Base-by-base conservation (phyloP, 2,329 filamentous ascomycete genomes). In the Thelonectria blattea region DNA sequence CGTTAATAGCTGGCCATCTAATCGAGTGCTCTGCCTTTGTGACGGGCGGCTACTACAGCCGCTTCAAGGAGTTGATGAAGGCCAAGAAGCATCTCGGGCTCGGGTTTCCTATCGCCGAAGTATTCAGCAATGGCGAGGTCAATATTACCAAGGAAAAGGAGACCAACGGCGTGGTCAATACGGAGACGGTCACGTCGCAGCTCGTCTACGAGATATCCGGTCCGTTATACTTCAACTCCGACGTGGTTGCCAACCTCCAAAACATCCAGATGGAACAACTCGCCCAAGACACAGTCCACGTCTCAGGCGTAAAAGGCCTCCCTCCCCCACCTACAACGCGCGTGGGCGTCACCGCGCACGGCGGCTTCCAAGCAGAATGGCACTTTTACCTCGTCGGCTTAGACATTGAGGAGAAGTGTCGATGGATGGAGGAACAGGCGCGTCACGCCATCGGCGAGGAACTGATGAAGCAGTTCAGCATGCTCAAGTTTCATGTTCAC, bases 41-140 rank as follows among this genome's bases (percentile, higher is more conserved):
- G 7, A 63, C 63, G 3, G 60, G 63, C 2, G 60, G 57, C 11
- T 52, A 65, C n/a, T 63, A 60, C 12, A 56, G 52, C n/a, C 49
- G 63, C 3, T 63, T 65, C 43, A 65, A 56, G 32, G 53, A 41
- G 8, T 32, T 61, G 1, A 50, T 54, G 45, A 56, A 60, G 15
- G 54, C 58, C 0, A 61, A 58, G 42, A 61, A 59, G 39, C 58
- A 64, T 24, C 54, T 61, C 11, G 78, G 80, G 47, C 74, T 81
- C 1, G 75, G 76, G 0, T 83, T 83, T 56, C 80, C 79, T 1
- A 82, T 85, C 61, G 81, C 79, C 0, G 81, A 85, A 52, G 75
- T 86, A 11, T 75, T 75, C 18, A 67, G 64, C 2, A 79, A 81
- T 62, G 82, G 82, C 1, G 61, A 63, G 52, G 68, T 65, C 27